phyloP scores from a whole-genome alignment of 441 rosid genomes.

The Gossypium schwendimanii region DNA sequence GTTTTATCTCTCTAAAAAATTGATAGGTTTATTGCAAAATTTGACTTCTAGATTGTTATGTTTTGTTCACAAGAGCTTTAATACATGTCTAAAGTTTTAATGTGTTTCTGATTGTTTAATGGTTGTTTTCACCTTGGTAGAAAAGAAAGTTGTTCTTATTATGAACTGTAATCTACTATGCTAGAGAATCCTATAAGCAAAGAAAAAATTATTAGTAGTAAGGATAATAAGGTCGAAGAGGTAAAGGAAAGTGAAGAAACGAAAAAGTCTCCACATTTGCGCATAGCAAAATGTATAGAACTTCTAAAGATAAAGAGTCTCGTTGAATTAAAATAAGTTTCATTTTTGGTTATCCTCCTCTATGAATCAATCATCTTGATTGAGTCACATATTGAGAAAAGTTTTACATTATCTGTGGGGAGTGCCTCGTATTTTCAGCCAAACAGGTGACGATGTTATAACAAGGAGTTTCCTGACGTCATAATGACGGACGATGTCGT shows the following conservation, averaged over 20 bases:
- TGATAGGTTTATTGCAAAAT: background rate
- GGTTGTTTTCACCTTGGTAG: too few relatives aligned
- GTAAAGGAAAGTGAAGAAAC: slow-evolving; percentile 33
- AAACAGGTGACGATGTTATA: too few relatives aligned
- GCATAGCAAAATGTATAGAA: slow-evolving; percentile 54
- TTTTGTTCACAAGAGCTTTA: background rate
- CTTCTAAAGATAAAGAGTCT: background rate
- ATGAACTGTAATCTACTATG: background rate
- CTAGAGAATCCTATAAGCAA: slow-evolving; percentile 21
- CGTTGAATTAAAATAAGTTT: background rate
- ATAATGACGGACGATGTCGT: too few relatives aligned
- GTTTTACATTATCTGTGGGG: background rate
- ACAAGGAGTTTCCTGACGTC: too few relatives aligned
- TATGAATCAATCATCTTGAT: background rate
- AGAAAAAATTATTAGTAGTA: background rate
- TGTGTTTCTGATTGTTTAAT: too few relatives aligned
- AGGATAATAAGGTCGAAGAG: background rate
- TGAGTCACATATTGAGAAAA: background rate
- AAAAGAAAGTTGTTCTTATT: background rate
- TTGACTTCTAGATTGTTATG: background rate
- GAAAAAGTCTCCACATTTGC: slow-evolving; percentile 44
- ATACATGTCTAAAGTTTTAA: too few relatives aligned
- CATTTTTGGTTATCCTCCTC: background rate
- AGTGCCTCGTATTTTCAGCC: too few relatives aligned
- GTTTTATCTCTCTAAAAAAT: background rate